Percentiles rank a stretch among this genome's conserved stretches.
Conservation (phyloP, 495 filamentous ascomycete species). For the Penicillium lagena region DNA sequence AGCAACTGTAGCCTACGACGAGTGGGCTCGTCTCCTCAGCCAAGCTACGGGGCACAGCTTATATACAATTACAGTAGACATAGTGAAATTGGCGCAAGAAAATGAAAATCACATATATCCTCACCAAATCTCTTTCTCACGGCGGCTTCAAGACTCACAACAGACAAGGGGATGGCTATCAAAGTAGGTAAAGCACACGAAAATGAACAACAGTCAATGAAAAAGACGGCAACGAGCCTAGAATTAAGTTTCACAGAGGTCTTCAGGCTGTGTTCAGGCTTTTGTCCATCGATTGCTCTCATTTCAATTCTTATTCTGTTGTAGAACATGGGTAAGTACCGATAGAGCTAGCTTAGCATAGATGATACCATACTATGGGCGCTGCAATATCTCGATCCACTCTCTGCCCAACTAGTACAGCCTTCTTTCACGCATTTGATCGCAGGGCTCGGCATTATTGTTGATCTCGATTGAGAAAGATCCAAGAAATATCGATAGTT, state of each 20-base stretch:
- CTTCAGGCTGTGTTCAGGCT: not conserved
- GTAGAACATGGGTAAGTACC: not conserved
- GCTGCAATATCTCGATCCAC: slow-evolving; percentile 2
- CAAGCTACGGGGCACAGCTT: too few species aligned
- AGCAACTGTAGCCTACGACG: too few species aligned
- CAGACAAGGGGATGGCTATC: not conserved
- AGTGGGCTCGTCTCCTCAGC: too few species aligned
- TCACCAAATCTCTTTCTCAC: not conserved
- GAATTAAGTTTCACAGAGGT: not conserved
- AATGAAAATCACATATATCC: not conserved
- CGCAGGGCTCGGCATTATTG: slow-evolving; percentile 3
- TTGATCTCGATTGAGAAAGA: not conserved
- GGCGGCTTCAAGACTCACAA: not conserved
- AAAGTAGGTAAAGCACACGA: not conserved
- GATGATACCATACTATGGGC: slow-evolving; percentile 1
- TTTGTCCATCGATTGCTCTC: not conserved
- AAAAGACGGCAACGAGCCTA: not conserved
- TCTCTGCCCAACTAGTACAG: slow-evolving; percentile 2
- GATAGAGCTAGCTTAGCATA: not conserved
- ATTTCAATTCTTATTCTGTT: not conserved
- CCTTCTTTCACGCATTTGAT: slow-evolving; percentile 5
- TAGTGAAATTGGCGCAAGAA: not conserved
- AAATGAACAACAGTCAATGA: not conserved
- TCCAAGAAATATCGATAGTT: not conserved
- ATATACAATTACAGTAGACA: too few species aligned